A percentile compares a stretch with the other conserved stretches of the same genome.
Evolutionary conservation across 352 stramenopile species (phyloP).

Genomic region (Hyaloperonospora brassicae): DNA sequence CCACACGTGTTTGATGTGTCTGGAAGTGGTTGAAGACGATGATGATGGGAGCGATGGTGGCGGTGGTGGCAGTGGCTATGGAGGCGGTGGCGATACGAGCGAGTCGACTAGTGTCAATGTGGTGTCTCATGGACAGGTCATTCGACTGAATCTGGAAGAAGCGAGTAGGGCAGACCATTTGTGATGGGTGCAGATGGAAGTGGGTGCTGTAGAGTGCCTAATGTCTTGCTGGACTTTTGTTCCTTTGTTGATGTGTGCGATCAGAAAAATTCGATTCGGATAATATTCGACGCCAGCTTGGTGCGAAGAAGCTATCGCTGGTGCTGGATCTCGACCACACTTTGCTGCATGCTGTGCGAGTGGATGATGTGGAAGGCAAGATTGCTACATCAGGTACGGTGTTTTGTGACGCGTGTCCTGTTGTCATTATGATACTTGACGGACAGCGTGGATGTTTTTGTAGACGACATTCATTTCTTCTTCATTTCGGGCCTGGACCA

Average conservation of each 20-base stretch:
- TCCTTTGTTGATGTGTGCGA: slow-evolving; percentile 1
- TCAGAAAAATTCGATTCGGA: slow-evolving; percentile 80
- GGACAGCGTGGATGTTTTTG: slow-evolving; percentile 1
- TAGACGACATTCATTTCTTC: slow-evolving; percentile 77
- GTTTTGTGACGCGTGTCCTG: neutral
- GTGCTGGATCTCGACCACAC: slow-evolving; percentile 97
- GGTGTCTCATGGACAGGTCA: slow-evolving; percentile 82
- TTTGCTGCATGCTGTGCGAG: slow-evolving; percentile 89
- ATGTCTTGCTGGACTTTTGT: neutral
- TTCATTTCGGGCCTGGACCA: slow-evolving; percentile 64
- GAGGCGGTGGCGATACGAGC: too few relatives aligned
- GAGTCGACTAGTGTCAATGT: slow-evolving; percentile 47
- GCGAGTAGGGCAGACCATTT: slow-evolving; percentile 58
- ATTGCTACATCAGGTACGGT: slow-evolving; percentile 46
- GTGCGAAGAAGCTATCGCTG: slow-evolving; percentile 88
- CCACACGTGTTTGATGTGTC: slow-evolving; percentile 75
- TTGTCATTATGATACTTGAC: slow-evolving; percentile 2
- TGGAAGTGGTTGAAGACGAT: slow-evolving; percentile 61
- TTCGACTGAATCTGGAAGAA: slow-evolving; percentile 95
- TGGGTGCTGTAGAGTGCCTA: slow-evolving; percentile 35
- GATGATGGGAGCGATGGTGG: slow-evolving; percentile 31
- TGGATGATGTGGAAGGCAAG: slow-evolving; percentile 54
- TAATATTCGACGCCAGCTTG: slow-evolving; percentile 82
- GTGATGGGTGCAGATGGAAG: slow-evolving; percentile 12
- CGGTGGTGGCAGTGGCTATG: too few relatives aligned